These are phyloP conservation scores for Calonectria crousiana DNA, from an alignment of 2,329 filamentous ascomycete species.

Conservation along the genomic window DNA sequence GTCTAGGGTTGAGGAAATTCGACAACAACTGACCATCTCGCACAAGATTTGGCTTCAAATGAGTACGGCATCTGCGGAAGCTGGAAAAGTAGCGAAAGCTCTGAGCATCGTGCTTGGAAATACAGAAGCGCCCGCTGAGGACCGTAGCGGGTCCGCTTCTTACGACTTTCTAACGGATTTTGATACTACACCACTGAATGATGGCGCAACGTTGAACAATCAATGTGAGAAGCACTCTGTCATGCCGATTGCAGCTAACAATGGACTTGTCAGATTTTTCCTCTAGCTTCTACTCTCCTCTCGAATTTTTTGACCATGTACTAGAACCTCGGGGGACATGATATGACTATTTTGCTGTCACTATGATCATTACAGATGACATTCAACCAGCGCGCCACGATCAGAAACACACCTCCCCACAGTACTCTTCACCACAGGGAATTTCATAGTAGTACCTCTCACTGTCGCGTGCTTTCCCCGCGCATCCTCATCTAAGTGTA, in stretches of 20 bases:
- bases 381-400: too few species aligned
- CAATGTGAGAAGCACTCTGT: slow-evolving; percentile 27
- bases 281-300: slow-evolving; percentile 28
- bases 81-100: slow-evolving; percentile 29
- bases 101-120: slow-evolving; percentile 30
- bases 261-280: slow-evolving; percentile 23
- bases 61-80: slow-evolving; percentile 28
- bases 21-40: slow-evolving; percentile 21
- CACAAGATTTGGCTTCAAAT: slow-evolving; percentile 31
- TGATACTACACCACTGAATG: slow-evolving; percentile 21
- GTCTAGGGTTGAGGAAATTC: slow-evolving; percentile 25
- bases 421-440: too few species aligned
- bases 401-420: too few species aligned
- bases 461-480: too few species aligned
- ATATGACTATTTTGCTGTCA: slow-evolving; percentile 22
- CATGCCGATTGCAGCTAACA: slow-evolving; percentile 23
- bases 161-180: slow-evolving; percentile 25
- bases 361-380: neutral
- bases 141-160: slow-evolving; percentile 6
- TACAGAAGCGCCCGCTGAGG: slow-evolving; percentile 14
- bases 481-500: too few species aligned
- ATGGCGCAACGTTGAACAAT: slow-evolving; percentile 23
- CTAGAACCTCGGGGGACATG: slow-evolving; percentile 27
- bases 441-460: too few species aligned
- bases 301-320: slow-evolving; percentile 28